Evolutionary conservation across 1,284 basidiomycete species (phyloP), one percentile per base, ranked within the genome.

Genomic region (Spongispora temasekensis): DNA sequence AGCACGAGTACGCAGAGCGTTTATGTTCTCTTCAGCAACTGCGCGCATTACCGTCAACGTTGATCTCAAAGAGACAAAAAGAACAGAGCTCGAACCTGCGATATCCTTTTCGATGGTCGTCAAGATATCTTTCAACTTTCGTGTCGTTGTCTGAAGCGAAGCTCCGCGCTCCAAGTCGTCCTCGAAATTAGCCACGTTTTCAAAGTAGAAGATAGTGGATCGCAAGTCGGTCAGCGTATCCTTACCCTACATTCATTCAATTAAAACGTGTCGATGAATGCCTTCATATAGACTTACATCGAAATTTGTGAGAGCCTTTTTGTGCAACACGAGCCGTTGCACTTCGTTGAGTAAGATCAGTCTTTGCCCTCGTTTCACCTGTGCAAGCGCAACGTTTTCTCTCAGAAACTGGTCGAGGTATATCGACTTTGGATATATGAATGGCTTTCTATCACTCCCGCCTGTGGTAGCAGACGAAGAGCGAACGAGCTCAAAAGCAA

Each of bases 371-470:
- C 82, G 72, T 66, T 84, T 86, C 58, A 77, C 71, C 32, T 81
- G 78, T 6, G 83, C 81, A 32, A 86, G 63, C 17, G 78, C 77
- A 3, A 83, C 65, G 56, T 89, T 90, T 56, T 81, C 79, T 55
- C 78, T 77, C 63, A 91, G 67, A 67, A 91, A 93, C 60, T 85
- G 83, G 68, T 93, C 91, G 55, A 93, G 76, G 68, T 84, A 91
- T 46, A 93, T 77, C 34, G 77, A 75, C 63, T 81, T 82, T 3
- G 90, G 89, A 64, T 83, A 93, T 25, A 71, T 73, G 65, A 91
- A 87, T 3, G 77, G 77, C 59, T 83, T 80, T 9, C 76, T 73
- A 19, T 80, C 76, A 58, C 71, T 55, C 58, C 72, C 77, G 10
- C 70, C 61, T 2, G 53, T n/a, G 23, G 55, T 52, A 40, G 17